Evolutionary conservation across 257 asterid species (phyloP).

Genomic region (Rhazya stricta): DNA sequence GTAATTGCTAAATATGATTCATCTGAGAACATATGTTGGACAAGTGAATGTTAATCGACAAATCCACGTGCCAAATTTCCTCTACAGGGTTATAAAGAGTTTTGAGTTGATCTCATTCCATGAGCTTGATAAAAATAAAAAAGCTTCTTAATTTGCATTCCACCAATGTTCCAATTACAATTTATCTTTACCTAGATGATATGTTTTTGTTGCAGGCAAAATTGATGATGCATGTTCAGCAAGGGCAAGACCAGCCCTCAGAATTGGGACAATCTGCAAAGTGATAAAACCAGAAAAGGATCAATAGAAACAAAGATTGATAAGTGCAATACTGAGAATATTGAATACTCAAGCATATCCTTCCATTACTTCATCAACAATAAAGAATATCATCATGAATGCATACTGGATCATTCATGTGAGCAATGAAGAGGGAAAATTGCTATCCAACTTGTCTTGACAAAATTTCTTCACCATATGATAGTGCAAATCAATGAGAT

Average conservation of each 20-base stretch:
- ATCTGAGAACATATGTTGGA: background rate
- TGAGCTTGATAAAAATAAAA: background rate
- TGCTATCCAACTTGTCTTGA: background rate
- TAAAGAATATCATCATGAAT: background rate
- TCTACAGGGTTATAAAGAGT: background rate
- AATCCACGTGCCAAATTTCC: background rate
- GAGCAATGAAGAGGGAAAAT: background rate
- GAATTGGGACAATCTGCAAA: conserved; percentile 83
- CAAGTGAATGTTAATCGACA: background rate
- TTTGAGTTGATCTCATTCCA: background rate
- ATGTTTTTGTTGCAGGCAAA: conserved; percentile 76
- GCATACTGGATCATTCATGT: too few species aligned
- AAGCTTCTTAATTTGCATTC: background rate
- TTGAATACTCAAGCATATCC: background rate
- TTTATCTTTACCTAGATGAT: conserved; percentile 71
- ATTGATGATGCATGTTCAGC: conserved; percentile 89
- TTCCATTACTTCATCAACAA: background rate
- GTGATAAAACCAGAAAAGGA: conserved; percentile 3
- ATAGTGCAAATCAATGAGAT: background rate
- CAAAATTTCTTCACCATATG: conserved; percentile 1
- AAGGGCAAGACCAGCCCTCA: conserved; percentile 99
- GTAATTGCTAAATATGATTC: background rate
- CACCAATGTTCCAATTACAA: background rate
- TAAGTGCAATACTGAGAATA: background rate
- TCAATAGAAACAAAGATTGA: conserved; percentile 5